These are phyloP conservation scores for Myxozyma udenii DNA, from an alignment of 805 yeast species.

Conservation along the genomic window DNA sequence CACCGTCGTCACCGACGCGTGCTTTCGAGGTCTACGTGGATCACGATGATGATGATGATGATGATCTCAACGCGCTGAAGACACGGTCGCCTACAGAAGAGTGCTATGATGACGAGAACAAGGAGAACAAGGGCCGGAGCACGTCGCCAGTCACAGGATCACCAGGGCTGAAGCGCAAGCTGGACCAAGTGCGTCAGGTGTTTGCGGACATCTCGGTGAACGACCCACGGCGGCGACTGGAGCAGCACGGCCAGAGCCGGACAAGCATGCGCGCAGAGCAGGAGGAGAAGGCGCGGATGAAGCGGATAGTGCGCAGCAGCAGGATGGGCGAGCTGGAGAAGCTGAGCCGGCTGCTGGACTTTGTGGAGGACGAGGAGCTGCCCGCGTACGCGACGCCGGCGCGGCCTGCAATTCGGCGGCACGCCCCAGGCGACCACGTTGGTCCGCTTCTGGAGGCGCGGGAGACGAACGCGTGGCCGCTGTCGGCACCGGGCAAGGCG, in stretches of 20 bases:
- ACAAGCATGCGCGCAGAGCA: neutral
- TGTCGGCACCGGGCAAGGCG: constrained; percentile 21
- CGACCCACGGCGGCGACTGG: constrained; percentile 20
- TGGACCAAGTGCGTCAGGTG: constrained; percentile 1
- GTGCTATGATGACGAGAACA: constrained; percentile 9
- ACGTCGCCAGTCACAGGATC: neutral
- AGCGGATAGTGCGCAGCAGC: neutral
- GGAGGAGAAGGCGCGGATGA: neutral
- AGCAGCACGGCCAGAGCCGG: neutral
- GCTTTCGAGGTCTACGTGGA: constrained; percentile 6
- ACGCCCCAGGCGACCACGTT: constrained; percentile 14
- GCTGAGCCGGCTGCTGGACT: neutral
- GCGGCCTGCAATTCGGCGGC: constrained; percentile 24
- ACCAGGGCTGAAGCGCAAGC: neutral
- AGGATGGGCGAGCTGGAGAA: neutral
- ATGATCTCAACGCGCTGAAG: neutral
- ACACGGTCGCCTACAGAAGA: neutral
- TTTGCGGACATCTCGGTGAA: constrained; percentile 12
- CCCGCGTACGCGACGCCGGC: constrained; percentile 21
- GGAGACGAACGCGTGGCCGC: constrained; percentile 15
- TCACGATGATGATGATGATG: neutral
- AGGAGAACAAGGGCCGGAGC: constrained; percentile 14
- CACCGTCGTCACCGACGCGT: neutral
- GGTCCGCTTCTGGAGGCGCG: constrained; percentile 19
- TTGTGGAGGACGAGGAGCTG: neutral